Base-by-base conservation (phyloP, 2,329 filamentous ascomycete species). In the Aspergillus aculeatinus region DNA sequence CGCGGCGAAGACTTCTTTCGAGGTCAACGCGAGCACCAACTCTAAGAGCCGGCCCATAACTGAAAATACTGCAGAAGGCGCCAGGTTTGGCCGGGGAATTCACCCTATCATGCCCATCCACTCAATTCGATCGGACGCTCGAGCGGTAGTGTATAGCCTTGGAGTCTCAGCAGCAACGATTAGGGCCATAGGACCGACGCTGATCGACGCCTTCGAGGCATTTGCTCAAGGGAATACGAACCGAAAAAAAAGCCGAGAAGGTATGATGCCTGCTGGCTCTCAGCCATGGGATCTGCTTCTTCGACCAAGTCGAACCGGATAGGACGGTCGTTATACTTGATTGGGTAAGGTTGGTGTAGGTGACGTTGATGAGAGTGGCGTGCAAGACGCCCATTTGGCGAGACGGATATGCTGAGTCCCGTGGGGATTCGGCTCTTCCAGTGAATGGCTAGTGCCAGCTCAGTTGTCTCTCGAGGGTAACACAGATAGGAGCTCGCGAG, bases 321-420 rank as follows among this genome's bases (percentile, higher is more conserved):
- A 55, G 53, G 53, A 29, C 44, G 11, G 42, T 23, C 53, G 53
- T 55, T 31, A 55, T 55, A 31, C 53, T 21, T 55, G 53, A 55
- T 55, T 48, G 27, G 27, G 53, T 29, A 21, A 31, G 47, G 29
- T 11, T 33, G 53, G 53, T 42, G 16, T 31, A 31, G 42, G 53
- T 48, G 53, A 48, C 53, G 44, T 31, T 55, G 53, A 55, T 21
- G 53, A 19, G 39, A 19, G 39, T n/a, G 39, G 39, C 39, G 39
- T 16, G 39, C 39, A 44, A 44, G 42, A 3, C 16, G 25, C 42
- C 44, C 27, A 48, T 25, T 48, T 47, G 48, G 48, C 42, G 27
- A 44, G 42, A 31, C n/a, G 47, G 42, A 11, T 47, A 48, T 48
- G 53, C 27, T 48, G 14, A 48, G 48, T 31, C 44, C 42, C 53